These are phyloP conservation scores for Parathielavia hyrcaniae DNA, from an alignment of 495 filamentous ascomycete species.

Conservation along the genomic window DNA sequence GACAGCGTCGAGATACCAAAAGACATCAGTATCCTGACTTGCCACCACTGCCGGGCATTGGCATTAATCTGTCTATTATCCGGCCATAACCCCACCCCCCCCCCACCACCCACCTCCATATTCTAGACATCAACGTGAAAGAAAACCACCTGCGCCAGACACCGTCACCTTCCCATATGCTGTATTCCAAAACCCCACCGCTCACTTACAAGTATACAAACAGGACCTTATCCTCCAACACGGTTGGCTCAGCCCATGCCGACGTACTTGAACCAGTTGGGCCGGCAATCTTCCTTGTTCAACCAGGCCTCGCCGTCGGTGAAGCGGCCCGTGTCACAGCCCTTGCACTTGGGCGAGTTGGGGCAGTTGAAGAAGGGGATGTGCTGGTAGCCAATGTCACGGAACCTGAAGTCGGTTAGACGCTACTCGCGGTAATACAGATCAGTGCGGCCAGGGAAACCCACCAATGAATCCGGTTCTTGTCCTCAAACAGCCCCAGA, in stretches of 20 bases:
- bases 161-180: constrained; percentile 8
- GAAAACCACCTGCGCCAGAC: constrained; percentile 18
- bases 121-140: neutral
- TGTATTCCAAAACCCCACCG: constrained; percentile 16
- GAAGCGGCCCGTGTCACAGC: constrained; percentile 77
- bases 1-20: neutral
- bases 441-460: constrained; percentile 26
- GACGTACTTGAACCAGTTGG: constrained; percentile 93
- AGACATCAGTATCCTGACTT: neutral
- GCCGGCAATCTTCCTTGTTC: constrained; percentile 87
- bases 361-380: constrained; percentile 99
- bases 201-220: constrained; percentile 5
- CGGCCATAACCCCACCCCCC: neutral
- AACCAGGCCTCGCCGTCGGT: constrained; percentile 82
- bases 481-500: constrained; percentile 88
- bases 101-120: neutral
- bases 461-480: constrained; percentile 89
- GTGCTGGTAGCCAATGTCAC: constrained; percentile 97
- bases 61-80: neutral
- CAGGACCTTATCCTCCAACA: neutral
- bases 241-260: constrained; percentile 58
- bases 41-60: neutral
- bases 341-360: constrained; percentile 87
- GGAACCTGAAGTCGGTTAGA: constrained; percentile 63
- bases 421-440: neutral